Conservation (phyloP, 257 asterid species). For the Lavandula angustifolia region DNA sequence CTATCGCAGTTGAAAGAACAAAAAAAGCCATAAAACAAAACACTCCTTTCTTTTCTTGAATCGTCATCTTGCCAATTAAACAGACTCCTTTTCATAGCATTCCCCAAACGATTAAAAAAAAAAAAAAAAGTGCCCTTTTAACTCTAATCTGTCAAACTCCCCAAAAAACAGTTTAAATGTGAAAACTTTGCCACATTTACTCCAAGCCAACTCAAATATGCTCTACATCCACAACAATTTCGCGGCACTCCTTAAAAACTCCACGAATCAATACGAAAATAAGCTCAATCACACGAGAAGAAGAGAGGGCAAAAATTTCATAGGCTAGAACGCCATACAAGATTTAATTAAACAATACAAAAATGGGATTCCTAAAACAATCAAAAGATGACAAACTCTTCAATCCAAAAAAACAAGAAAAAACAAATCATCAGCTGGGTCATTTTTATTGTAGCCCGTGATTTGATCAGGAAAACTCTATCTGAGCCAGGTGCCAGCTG, state of each 20-base stretch:
- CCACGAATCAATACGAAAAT: slow-evolving; percentile 19
- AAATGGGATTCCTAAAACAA: slow-evolving; percentile 22
- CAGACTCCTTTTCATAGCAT: slow-evolving; percentile 44
- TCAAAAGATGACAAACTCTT: slow-evolving; percentile 18
- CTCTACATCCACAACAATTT: slow-evolving; percentile 12
- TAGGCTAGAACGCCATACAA: slow-evolving; percentile 17
- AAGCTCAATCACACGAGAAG: slow-evolving; percentile 31
- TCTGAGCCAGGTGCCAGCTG: slow-evolving; percentile 28
- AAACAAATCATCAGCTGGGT: slow-evolving; percentile 22
- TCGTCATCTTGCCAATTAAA: slow-evolving; percentile 42
- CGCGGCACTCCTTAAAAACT: slow-evolving; percentile 31
- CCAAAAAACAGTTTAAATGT: slow-evolving; percentile 27
- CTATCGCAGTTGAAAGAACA: slow-evolving; percentile 45
- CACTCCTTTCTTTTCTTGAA: slow-evolving; percentile 46
- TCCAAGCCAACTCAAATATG: slow-evolving; percentile 32
- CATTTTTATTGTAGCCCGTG: slow-evolving; percentile 48
- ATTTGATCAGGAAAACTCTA: slow-evolving; percentile 56
- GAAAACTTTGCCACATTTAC: slow-evolving; percentile 42
- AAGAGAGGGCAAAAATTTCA: slow-evolving; percentile 31
- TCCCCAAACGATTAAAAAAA: slow-evolving; percentile 27
- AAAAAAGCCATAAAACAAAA: slow-evolving; percentile 42
- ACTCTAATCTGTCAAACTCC: slow-evolving; percentile 34
- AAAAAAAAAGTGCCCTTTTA: slow-evolving; percentile 26
- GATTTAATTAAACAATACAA: slow-evolving; percentile 22
- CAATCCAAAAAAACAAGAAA: slow-evolving; percentile 31